phyloP scores from a whole-genome alignment of 805 yeast genomes.

The Saccharomycopsis vini region DNA sequence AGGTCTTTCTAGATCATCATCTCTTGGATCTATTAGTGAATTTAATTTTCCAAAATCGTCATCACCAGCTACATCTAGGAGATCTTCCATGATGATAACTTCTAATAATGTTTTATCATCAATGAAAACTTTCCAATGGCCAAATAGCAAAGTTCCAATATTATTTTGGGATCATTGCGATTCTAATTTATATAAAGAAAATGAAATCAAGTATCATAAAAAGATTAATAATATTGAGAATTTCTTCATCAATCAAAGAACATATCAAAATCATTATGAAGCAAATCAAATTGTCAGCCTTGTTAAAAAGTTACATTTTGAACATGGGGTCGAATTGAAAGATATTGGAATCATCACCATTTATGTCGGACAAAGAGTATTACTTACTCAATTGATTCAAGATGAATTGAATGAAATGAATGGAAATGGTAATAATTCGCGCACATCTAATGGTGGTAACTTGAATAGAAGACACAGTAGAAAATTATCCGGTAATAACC shows the following conservation, averaged over 20 bases:
- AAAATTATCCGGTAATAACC: neutral
- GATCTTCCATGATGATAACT: neutral
- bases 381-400: conserved; percentile 11
- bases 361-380: conserved; percentile 48
- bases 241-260: conserved; percentile 17
- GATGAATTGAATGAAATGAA: no score
- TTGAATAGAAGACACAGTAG: neutral
- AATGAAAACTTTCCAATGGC: conserved; percentile 31
- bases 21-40: neutral
- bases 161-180: conserved; percentile 42
- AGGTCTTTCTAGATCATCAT: neutral
- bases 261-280: conserved; percentile 16
- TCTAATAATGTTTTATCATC: no score
- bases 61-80: neutral
- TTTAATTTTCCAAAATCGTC: no score
- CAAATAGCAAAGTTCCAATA: conserved; percentile 43
- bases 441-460: no score
- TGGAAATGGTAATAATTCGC: no score
- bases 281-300: conserved; percentile 5
- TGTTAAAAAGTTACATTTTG: conserved; percentile 38
- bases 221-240: conserved; percentile 19
- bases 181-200: conserved; percentile 38
- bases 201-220: conserved; percentile 39
- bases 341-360: conserved; percentile 57
- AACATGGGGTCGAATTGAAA: conserved; percentile 38